Percentiles rank a stretch among this genome's conserved stretches.
Conservation (phyloP, 371 early-diverging fungal species). For the Saksenaea vasiformis region DNA sequence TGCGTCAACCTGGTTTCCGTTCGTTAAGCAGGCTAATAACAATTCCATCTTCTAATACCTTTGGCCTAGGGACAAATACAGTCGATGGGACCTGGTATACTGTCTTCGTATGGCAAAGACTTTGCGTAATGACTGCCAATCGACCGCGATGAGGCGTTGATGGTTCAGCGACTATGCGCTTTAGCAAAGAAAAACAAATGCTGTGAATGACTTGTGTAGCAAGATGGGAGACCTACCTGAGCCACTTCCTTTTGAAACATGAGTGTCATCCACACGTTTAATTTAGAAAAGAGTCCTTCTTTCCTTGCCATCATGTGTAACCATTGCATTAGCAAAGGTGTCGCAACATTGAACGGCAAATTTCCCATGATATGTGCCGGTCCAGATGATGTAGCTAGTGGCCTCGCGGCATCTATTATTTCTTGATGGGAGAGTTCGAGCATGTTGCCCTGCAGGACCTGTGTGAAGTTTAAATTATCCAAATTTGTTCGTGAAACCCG, state of each 20-base stretch:
- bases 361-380: conserved; percentile 72
- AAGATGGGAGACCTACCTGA: conserved; percentile 42
- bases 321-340: conserved; percentile 78
- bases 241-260: conserved; percentile 91
- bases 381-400: not conserved
- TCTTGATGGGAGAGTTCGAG: conserved; percentile 54
- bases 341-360: conserved; percentile 79
- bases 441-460: conserved; percentile 72
- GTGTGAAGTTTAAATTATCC: not conserved
- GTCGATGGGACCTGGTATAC: conserved; percentile 65
- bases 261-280: conserved; percentile 68
- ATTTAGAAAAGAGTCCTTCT: conserved; percentile 63
- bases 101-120: conserved; percentile 65
- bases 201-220: conserved; percentile 5
- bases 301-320: conserved; percentile 55
- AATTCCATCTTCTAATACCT: conserved; percentile 23
- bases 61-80: conserved; percentile 76
- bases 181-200: conserved; percentile 5
- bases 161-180: conserved; percentile 66
- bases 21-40: not conserved
- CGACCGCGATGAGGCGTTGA: conserved; percentile 64
- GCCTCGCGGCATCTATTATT: conserved; percentile 30
- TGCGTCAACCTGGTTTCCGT: conserved; percentile 62
- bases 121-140: conserved; percentile 75
- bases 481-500: not conserved